These are phyloP conservation scores for Monosporascus sp. DNA, from an alignment of 2,329 filamentous ascomycete genomes.

Conservation along the genomic window DNA sequence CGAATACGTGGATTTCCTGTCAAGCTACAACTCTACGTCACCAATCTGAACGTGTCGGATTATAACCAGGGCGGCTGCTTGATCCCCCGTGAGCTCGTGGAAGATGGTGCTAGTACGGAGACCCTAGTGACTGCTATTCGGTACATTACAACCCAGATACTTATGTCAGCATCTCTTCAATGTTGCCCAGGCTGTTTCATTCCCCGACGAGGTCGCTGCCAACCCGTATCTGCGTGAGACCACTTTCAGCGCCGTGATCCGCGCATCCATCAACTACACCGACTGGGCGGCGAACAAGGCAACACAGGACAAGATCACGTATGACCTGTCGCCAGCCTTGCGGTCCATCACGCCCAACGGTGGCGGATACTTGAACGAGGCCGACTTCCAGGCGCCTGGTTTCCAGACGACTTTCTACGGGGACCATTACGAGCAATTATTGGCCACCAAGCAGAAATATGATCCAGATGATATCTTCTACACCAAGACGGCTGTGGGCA, in stretches of 20 bases:
- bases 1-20: slow-evolving; percentile 4
- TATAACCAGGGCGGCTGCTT: slow-evolving; percentile 8
- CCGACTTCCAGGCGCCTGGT: slow-evolving; percentile 27
- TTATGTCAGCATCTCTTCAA: slow-evolving; percentile 8
- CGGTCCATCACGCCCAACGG: slow-evolving; percentile 9
- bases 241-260: slow-evolving; percentile 4
- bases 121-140: slow-evolving; percentile 7
- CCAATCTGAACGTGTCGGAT: slow-evolving; percentile 11
- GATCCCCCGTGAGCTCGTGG: slow-evolving; percentile 8
- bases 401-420: slow-evolving; percentile 31
- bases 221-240: slow-evolving; percentile 11
- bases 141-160: slow-evolving; percentile 2
- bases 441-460: slow-evolving; percentile 35
- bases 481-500: slow-evolving; percentile 34
- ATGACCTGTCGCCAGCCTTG: slow-evolving; percentile 6
- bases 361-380: slow-evolving; percentile 34
- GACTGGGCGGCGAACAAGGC: slow-evolving; percentile 4
- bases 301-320: slow-evolving; percentile 7
- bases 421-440: slow-evolving; percentile 25
- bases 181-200: slow-evolving; percentile 1
- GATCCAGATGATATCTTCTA: slow-evolving; percentile 35
- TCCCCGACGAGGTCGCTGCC: slow-evolving; percentile 1
- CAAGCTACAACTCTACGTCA: slow-evolving; percentile 3
- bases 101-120: neutral
- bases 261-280: slow-evolving; percentile 6